Evolutionary conservation across 2,329 filamentous ascomycete genomes (phyloP), one percentile per base, ranked within the genome.

Genomic region (Pseudocercospora ulei): DNA sequence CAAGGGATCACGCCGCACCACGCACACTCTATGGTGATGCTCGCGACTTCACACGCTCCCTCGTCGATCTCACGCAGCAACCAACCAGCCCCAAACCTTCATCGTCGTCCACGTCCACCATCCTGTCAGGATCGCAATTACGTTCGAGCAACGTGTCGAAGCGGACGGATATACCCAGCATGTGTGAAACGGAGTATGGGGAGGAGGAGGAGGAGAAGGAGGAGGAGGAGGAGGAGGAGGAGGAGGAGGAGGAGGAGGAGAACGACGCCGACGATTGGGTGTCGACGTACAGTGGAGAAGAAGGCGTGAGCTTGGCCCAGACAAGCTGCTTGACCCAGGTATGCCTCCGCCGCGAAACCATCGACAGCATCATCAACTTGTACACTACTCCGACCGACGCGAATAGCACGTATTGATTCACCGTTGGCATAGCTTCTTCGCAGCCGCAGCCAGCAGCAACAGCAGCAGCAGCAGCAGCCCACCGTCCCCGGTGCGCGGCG

Each of bases 291-390:
- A 53, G 51, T 39, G 54, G 50, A 11, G 46, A 50, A 30, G 54
- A 54, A n/a, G n/a, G n/a, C n/a, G 49, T 44, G 22, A 27, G 48
- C 23, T 28, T 43, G 18, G 51, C 54, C 11, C 45, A 49, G 20
- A 46, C 50, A 12, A 51, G 38, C 24, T 47, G 51, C 7, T 28
- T 55, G 28, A 47, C 55, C 18, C 54, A 56, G 54, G 53, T 55
- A 55, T 47, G 53, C 48, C 37, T 46, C 38, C 40, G 29, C 20
- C 18, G 49, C 38, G 49, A 51, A 33, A 50, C 50, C 14, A 41
- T 56, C 37, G 52, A 54, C 43, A 53, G 51, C 18, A 46, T 56
- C 39, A 39, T 56, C 39, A 48, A 41, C 38, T 36, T 53, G 24
- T 55, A 56, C 38, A 14, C 37, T 23, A 31, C 18, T 34, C 23